Evolutionary conservation across 306 rosid species (phyloP), one percentile per base, ranked within the genome.

Genomic region (Sphenostylis stenocarpa): DNA sequence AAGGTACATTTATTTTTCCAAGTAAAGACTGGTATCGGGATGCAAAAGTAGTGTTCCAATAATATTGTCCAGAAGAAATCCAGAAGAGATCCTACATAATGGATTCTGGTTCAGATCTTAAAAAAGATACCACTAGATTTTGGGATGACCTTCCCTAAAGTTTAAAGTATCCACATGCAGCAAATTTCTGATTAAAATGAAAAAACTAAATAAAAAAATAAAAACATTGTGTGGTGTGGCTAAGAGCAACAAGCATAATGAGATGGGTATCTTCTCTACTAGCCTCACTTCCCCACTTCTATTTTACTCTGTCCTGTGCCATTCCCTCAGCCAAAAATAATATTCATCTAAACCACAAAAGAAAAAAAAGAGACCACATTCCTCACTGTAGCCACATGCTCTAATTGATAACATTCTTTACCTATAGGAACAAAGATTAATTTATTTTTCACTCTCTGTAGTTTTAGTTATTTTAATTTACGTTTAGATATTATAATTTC

Each of bases 171-270:
- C 52, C 62, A 60, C 61, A 66, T 43, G 80, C 72, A 45, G 7
- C 43, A 24, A 63, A 52, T 39, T 68, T 75, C 26, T 41, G 24
- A 43, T 4, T 1, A 64, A 39, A 39, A n/a, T n/a, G n/a, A n/a
- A 12, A 14, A 16, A 24, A 12, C 33, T 1, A 77, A 76, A 77
- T 9, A 28, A 19, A 49, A 3, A 77, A 76, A 77, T 9, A 28
- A 19, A 49, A 70, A 72, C 44, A 38, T 34, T 48, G 19, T 53
- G 8, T 49, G 26, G 19, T 53, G 8, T 49, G 26, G 73, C 73
- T 60, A 69, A 70, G 44, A 38, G 53, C 70, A 72, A 53, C 7
- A 12, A 20, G 75, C 66, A 66, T 85, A 75, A 68, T 79, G 82
- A 73, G 44, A 45, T 38, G 3, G 12, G 36, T 28, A 70, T 53